A percentile compares a stretch with the other conserved stretches of the same genome.
phyloP scores from a whole-genome alignment of 2,329 filamentous ascomycete genomes.

The Sphaceloma murrayae region DNA sequence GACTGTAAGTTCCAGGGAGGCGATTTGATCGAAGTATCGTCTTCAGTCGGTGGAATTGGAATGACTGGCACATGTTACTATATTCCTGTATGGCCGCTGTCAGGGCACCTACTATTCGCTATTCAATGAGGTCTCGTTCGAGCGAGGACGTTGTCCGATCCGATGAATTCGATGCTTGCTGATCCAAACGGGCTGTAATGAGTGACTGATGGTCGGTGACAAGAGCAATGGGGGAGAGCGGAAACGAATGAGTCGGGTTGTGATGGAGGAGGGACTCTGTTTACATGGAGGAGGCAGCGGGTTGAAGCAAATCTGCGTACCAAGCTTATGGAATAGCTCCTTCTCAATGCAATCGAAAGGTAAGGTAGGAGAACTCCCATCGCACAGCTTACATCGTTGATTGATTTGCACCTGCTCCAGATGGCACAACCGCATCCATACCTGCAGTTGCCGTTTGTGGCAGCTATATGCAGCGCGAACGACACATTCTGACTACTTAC shows the following conservation, averaged over 20 bases:
- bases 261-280: neutral
- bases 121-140: conserved; percentile 13
- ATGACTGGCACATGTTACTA: conserved; percentile 13
- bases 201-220: conserved; percentile 16
- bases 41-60: conserved; percentile 9
- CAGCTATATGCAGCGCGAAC: too few relatives aligned
- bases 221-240: conserved; percentile 11
- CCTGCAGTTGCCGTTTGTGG: too few relatives aligned
- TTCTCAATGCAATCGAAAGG: neutral
- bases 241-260: conserved; percentile 11
- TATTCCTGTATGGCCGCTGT: neutral
- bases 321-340: neutral
- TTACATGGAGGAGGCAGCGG: neutral
- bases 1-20: conserved; percentile 5
- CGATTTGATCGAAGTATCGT: neutral
- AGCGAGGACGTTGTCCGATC: conserved; percentile 13
- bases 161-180: conserved; percentile 13
- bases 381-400: too few relatives aligned
- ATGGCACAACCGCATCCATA: too few relatives aligned
- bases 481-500: too few relatives aligned
- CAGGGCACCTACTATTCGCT: conserved; percentile 10
- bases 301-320: neutral
- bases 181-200: conserved; percentile 15
- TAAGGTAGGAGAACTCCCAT: too few relatives aligned
- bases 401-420: too few relatives aligned